Base-by-base conservation (phyloP, 1,284 basidiomycete species). In the Inonotus hispidus region DNA sequence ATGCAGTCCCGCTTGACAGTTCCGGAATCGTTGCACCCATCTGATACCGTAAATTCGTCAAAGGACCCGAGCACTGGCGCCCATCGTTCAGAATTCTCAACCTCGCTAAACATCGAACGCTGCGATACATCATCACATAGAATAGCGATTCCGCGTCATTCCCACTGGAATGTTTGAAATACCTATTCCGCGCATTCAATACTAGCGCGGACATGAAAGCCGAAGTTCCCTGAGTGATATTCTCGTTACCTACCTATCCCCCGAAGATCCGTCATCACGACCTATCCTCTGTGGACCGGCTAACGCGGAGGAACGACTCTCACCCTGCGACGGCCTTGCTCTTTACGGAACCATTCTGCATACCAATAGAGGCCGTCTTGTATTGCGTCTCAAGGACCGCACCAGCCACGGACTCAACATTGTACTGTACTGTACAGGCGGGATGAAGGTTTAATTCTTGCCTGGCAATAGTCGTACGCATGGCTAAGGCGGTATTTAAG, bases 261-360 rank as follows among this genome's bases (percentile, higher is more conserved):
- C n/a, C n/a, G n/a, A n/a, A n/a, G n/a, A n/a, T n/a, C n/a, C n/a
- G n/a, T n/a, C n/a, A n/a, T n/a, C n/a, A n/a, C n/a, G n/a, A n/a
- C n/a, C n/a, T n/a, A n/a, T n/a, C n/a, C n/a, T n/a, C n/a, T n/a
- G n/a, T n/a, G n/a, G n/a, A n/a, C n/a, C n/a, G n/a, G 32, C 1
- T 90, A 88, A 70, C 89, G 23, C 23, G 45, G 23, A 23, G n/a
- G 10, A 4, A 19, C 45, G 21, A 8, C 8, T 19, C 4, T 21
- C 21, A 19, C 2, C 45, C 13, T 47, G 19, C 14, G 39, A 14
- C 39, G 39, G 3, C 5, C 3, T 41, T 19, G 5, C n/a, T 16
- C 14, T 16, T 41, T 19, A 41, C 39, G 39, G 39, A 41, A 41
- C 39, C 39, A 41, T 16, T 14, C 5, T 4, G 39, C 39, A 13